These are phyloP conservation scores for Hippophae rhamnoides DNA, from an alignment of 306 rosid genomes.

Conservation along the genomic window DNA sequence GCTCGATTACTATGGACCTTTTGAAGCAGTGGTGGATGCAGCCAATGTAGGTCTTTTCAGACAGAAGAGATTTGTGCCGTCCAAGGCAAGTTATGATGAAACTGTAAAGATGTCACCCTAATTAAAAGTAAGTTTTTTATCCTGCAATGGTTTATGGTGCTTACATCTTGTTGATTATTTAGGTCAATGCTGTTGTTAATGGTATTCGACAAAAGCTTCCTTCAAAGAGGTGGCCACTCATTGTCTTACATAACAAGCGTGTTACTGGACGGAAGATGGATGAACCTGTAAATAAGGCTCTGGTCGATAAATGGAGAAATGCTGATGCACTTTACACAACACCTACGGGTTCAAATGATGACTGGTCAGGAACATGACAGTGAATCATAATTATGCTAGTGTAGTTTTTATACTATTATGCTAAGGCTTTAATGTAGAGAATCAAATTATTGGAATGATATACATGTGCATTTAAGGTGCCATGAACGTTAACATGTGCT, in stretches of 20 bases:
- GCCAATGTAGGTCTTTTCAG: conserved; percentile 78
- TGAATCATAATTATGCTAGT: conserved; percentile 6
- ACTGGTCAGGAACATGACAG: conserved; percentile 53
- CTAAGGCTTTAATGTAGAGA: background rate
- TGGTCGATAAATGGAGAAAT: conserved; percentile 69
- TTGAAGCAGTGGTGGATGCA: conserved; percentile 92
- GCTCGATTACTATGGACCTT: conserved; percentile 84
- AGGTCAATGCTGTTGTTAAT: conserved; percentile 70
- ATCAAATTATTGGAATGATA: background rate
- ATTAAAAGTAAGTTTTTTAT: conserved; percentile 3
- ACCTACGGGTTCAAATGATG: conserved; percentile 84
- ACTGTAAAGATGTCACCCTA: background rate
- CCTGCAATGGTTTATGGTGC: conserved; percentile 7
- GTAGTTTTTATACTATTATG: background rate
- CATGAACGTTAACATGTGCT: conserved; percentile 31
- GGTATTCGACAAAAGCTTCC: conserved; percentile 67
- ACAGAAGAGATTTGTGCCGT: conserved; percentile 63
- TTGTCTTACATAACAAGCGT: conserved; percentile 76
- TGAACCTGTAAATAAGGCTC: conserved; percentile 47
- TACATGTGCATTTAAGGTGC: conserved; percentile 23
- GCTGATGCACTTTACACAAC: conserved; percentile 81
- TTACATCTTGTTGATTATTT: conserved; percentile 15
- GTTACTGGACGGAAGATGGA: conserved; percentile 63
- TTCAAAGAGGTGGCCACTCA: conserved; percentile 76
- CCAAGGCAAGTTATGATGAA: conserved; percentile 55